These are phyloP conservation scores for Dactylellina haptotyla DNA, from an alignment of 2,329 filamentous ascomycete genomes.

Conservation along the genomic window DNA sequence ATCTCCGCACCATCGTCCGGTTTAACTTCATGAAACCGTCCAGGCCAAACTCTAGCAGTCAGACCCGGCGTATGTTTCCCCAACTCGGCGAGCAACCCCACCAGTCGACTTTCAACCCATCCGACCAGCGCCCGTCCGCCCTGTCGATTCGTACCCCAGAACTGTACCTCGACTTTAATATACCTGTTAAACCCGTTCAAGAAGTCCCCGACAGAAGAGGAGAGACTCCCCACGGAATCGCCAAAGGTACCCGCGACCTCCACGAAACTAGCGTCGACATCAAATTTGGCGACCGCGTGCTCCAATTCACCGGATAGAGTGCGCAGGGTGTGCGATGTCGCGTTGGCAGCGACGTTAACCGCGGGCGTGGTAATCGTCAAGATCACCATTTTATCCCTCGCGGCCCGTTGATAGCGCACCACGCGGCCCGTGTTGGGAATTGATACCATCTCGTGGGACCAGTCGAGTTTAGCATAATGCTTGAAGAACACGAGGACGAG, in stretches of 20 bases:
- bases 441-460: constrained; percentile 67
- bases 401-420: constrained; percentile 66
- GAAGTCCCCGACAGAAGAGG: constrained; percentile 63
- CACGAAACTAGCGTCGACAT: constrained; percentile 63
- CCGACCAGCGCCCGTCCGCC: constrained; percentile 69
- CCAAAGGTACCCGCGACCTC: constrained; percentile 60
- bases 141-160: constrained; percentile 70
- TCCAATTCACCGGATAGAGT: constrained; percentile 67
- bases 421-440: constrained; percentile 68
- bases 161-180: constrained; percentile 71
- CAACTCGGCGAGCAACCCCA: constrained; percentile 68
- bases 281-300: constrained; percentile 63
- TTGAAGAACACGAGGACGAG: constrained; percentile 71
- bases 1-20: constrained; percentile 22
- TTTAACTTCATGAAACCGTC: constrained; percentile 66
- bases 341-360: constrained; percentile 70
- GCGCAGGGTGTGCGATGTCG: constrained; percentile 67
- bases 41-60: constrained; percentile 71
- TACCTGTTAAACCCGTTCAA: constrained; percentile 67
- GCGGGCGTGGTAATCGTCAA: constrained; percentile 71
- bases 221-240: not conserved
- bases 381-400: constrained; percentile 71
- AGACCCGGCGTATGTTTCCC: constrained; percentile 67
- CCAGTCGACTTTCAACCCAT: constrained; percentile 72
- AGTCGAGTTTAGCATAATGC: constrained; percentile 72